A percentile compares a stretch with the other conserved stretches of the same genome.
phyloP scores from a whole-genome alignment of 1,139 yeast genomes.

The Magnusiomyces paraingens region DNA sequence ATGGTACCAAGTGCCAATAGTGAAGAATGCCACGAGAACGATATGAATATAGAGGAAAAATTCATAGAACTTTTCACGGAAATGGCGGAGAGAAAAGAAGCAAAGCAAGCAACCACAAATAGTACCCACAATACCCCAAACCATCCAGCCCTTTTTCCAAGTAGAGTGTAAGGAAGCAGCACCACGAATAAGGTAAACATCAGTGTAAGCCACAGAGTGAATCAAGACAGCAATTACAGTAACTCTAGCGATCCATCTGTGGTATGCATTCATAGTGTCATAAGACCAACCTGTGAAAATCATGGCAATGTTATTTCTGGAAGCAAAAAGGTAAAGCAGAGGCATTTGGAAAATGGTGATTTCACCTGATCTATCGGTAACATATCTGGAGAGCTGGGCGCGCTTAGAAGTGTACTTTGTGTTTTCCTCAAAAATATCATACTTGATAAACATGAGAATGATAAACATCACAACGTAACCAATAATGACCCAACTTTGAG shows the following conservation, averaged over 20 bases:
- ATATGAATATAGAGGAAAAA: slow-evolving; percentile 55
- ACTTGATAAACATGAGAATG: slow-evolving; percentile 15
- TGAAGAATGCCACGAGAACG: slow-evolving; percentile 36
- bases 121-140: slow-evolving; percentile 52
- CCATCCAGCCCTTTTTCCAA: slow-evolving; percentile 34
- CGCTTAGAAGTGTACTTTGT: slow-evolving; percentile 1
- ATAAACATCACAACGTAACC: slow-evolving; percentile 19
- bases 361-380: slow-evolving; percentile 54
- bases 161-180: slow-evolving; percentile 19
- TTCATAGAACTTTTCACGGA: slow-evolving; percentile 59
- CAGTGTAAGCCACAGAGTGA: slow-evolving; percentile 33
- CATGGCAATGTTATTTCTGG: slow-evolving; percentile 54
- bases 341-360: slow-evolving; percentile 50
- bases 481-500: slow-evolving; percentile 21
- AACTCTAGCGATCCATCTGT: slow-evolving; percentile 54
- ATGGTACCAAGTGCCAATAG: slow-evolving; percentile 42
- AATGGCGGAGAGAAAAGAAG: slow-evolving; percentile 42
- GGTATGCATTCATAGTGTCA: slow-evolving; percentile 52
- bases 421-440: slow-evolving; percentile 8
- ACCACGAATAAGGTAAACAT: slow-evolving; percentile 19
- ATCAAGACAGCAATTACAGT: slow-evolving; percentile 39
- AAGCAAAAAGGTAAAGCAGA: slow-evolving; percentile 50
- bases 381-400: slow-evolving; percentile 22
- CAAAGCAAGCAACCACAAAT: slow-evolving; percentile 39
- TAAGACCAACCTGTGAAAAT: slow-evolving; percentile 56